Evolutionary conservation across 495 filamentous ascomycete species (phyloP).

Genomic region (Diplogelasinospora grovesii): DNA sequence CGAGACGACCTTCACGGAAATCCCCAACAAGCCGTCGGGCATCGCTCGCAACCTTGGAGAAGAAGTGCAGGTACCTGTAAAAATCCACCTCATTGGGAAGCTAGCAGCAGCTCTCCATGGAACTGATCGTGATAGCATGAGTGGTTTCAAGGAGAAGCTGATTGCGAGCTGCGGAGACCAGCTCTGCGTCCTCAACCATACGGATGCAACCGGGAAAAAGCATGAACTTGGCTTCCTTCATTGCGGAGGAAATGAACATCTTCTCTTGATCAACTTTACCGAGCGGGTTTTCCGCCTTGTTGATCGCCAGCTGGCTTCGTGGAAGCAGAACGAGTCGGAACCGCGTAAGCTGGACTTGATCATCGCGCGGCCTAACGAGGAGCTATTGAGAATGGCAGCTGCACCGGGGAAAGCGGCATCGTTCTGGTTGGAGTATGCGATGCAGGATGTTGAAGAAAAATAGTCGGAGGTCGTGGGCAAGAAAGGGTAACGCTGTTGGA

Average conservation of each 20-base stretch:
- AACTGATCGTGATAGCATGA: background rate
- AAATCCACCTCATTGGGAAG: constrained; percentile 4
- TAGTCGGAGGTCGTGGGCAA: background rate
- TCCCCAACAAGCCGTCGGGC: background rate
- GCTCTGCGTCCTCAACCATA: constrained; percentile 3
- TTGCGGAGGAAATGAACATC: constrained; percentile 1
- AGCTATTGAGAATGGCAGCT: constrained; percentile 7
- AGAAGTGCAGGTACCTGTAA: background rate
- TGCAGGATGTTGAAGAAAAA: background rate
- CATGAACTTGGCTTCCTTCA: constrained; percentile 13
- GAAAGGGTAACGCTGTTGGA: no score
- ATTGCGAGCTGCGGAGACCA: constrained; percentile 3
- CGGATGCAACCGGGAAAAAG: background rate
- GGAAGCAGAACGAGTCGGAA: background rate
- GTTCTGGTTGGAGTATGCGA: constrained; percentile 15
- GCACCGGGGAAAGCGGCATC: constrained; percentile 9
- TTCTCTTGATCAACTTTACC: constrained; percentile 15
- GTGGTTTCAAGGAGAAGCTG: background rate
- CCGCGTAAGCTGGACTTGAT: constrained; percentile 9
- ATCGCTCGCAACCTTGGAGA: constrained; percentile 7
- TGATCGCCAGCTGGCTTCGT: constrained; percentile 6
- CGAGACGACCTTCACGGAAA: background rate
- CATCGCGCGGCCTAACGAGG: constrained; percentile 1
- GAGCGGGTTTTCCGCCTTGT: constrained; percentile 4
- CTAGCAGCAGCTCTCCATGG: constrained; percentile 1